Base-by-base conservation (phyloP, 345 rosid genomes). In the Citrus sinensis region DNA sequence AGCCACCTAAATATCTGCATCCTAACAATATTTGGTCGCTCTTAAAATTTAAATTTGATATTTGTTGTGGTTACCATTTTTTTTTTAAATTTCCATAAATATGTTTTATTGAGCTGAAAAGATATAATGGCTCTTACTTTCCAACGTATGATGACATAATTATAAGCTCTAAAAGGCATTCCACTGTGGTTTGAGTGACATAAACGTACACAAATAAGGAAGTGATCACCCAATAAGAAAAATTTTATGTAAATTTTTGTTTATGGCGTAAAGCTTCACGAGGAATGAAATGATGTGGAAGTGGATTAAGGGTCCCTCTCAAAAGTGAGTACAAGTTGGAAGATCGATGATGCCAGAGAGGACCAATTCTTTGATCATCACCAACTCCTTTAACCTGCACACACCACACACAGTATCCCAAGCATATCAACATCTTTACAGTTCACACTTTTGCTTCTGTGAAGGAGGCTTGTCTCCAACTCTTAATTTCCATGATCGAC, bases 271-370 rank as follows among this genome's bases (percentile, higher is more conserved):
- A 71, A 30, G 51, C 67, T 29, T 61, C 39, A 13, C 67, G 72
- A 73, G 19, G 16, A 7, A 65, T 32, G 70, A 30, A 68, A 81
- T 79, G 82, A 81, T 71, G 70, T 64, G 8, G 40, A 9, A 67
- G 70, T 68, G 78, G 85, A 78, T 75, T 64, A 60, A 75, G 70
- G 65, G 81, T 78, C 81, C 61, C 82, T 73, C 82, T 83, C 82
- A 9, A 13, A 77, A 34, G 56, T 66, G 30, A 59, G 70, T 76
- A 22, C 9, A 59, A 22, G 9, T 65, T 17, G 46, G 71, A 35
- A 79, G 71, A 64, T 78, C 58, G 64, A 71, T 34, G 70, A 34
- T 20, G 51, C 4, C 17, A n/a, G 22, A 83, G 62, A 70, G 79
- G 79, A 79, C 81, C 80, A 46, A 79, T 78, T 30, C 55, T 34